Percentiles rank a stretch among this genome's conserved stretches.
These are phyloP conservation scores for Henckelia pumila DNA, from an alignment of 257 asterid genomes.

Conservation along the genomic window DNA sequence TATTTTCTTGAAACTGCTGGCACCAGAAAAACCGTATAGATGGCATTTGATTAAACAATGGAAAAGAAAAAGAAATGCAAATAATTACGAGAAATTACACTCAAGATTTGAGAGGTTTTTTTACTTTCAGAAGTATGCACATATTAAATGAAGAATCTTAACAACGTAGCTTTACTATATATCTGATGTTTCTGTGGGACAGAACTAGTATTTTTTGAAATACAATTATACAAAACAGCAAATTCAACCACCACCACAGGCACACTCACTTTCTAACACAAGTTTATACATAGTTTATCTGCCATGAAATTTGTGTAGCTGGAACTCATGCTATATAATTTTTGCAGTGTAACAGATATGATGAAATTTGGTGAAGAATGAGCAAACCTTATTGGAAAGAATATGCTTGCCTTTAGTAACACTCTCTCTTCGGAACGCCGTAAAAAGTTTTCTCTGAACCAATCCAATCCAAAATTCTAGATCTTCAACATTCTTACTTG, in stretches of 20 bases:
- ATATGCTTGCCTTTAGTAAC: slow-evolving; percentile 40
- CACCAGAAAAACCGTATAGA: too few species aligned
- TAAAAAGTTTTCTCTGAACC: slow-evolving; percentile 55
- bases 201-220: too few species aligned
- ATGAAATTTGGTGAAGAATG: slow-evolving; percentile 2
- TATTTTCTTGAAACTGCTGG: slow-evolving; percentile 48
- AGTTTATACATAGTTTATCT: not conserved
- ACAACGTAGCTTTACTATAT: too few species aligned
- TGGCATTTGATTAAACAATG: too few species aligned
- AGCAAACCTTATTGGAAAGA: slow-evolving; percentile 50
- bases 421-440: slow-evolving; percentile 69
- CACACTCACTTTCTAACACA: slow-evolving; percentile 5
- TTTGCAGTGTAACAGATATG: not conserved
- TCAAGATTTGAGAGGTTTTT: too few species aligned
- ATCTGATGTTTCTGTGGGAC: too few species aligned
- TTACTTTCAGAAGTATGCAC: too few species aligned
- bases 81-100: too few species aligned
- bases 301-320: not conserved
- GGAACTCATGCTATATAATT: not conserved
- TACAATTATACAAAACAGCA: too few species aligned
- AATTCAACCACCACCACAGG: too few species aligned
- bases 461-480: slow-evolving; percentile 77
- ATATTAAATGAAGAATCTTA: too few species aligned
- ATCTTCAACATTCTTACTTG: slow-evolving; percentile 51
- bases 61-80: too few species aligned